phyloP scores from a whole-genome alignment of 106 monocot species.

The Dioscorea alata region DNA sequence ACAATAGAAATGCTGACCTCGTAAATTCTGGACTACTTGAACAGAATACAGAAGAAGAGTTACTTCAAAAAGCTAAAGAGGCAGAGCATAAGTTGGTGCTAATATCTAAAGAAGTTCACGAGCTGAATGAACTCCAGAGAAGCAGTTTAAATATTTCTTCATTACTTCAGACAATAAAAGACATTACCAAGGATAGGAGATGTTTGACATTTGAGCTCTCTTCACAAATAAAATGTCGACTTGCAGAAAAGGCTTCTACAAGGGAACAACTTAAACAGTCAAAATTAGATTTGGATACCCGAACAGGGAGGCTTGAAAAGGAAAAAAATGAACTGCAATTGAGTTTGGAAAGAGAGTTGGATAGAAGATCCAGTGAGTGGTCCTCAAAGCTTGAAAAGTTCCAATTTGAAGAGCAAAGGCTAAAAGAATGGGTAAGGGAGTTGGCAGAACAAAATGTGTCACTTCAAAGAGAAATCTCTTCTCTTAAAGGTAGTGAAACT shows the following conservation, averaged over 20 bases:
- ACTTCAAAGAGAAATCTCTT: conserved; percentile 79
- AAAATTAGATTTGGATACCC: conserved; percentile 54
- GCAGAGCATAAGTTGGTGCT: conserved; percentile 34
- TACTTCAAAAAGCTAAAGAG: conserved; percentile 53
- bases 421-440: conserved; percentile 78
- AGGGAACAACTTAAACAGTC: conserved; percentile 51
- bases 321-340: conserved; percentile 76
- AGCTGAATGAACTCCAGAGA: conserved; percentile 21
- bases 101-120: conserved; percentile 39
- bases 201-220: conserved; percentile 58
- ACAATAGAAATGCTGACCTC: conserved; percentile 7
- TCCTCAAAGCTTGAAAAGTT: conserved; percentile 69
- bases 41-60: conserved; percentile 37
- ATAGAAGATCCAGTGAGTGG: conserved; percentile 82
- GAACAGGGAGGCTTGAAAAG: conserved; percentile 73
- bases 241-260: conserved; percentile 54
- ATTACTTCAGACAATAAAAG: conserved; percentile 43
- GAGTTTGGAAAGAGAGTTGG: conserved; percentile 71
- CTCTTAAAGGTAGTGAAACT: conserved; percentile 44
- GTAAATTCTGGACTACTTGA: conserved; percentile 6
- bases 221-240: conserved; percentile 51
- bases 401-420: conserved; percentile 72
- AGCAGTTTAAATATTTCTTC: conserved; percentile 16
- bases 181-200: conserved; percentile 47
- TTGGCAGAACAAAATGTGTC: conserved; percentile 92